Evolutionary conservation across 2,329 filamentous ascomycete species (phyloP).

Genomic region (Neospermospora avenae): DNA sequence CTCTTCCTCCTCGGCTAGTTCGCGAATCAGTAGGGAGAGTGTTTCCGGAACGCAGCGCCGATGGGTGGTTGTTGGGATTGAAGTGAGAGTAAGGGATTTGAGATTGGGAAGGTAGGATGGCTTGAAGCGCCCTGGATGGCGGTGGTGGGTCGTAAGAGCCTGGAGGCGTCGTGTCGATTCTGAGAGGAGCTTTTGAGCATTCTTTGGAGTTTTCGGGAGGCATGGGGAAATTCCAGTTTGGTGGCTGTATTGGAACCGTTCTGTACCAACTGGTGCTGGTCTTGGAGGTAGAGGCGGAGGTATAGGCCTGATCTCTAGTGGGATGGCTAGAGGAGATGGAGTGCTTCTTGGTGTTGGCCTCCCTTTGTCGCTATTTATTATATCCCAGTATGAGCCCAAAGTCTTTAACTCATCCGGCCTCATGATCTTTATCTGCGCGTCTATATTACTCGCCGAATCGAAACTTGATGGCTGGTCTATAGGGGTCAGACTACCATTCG

Average conservation of each 20-base stretch:
- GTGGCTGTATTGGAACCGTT: constrained; percentile 14
- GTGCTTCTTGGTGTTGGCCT: neutral
- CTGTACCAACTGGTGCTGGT: constrained; percentile 11
- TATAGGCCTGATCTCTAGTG: neutral
- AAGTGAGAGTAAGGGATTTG: constrained; percentile 18
- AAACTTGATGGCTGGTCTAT: constrained; percentile 3
- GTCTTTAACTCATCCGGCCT: constrained; percentile 9
- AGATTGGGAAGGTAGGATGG: constrained; percentile 22
- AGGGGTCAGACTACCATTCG: neutral
- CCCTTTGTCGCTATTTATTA: neutral
- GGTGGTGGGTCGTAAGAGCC: constrained; percentile 15
- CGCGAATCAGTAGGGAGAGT: constrained; percentile 20
- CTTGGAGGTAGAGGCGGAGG: neutral
- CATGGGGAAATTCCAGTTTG: neutral
- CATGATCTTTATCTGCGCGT: constrained; percentile 3
- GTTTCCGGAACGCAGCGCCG: constrained; percentile 11
- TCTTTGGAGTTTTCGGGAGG: neutral
- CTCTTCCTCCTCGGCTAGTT: constrained; percentile 25
- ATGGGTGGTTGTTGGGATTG: constrained; percentile 17
- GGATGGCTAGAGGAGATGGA: constrained; percentile 7
- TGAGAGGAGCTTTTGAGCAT: constrained; percentile 11
- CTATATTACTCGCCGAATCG: constrained; percentile 17
- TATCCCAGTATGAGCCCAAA: neutral
- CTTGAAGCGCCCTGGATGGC: constrained; percentile 19
- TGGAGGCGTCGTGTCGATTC: constrained; percentile 17